These are phyloP conservation scores for Geosmithia morbida DNA, from an alignment of 2,329 filamentous ascomycete genomes.

Conservation along the genomic window DNA sequence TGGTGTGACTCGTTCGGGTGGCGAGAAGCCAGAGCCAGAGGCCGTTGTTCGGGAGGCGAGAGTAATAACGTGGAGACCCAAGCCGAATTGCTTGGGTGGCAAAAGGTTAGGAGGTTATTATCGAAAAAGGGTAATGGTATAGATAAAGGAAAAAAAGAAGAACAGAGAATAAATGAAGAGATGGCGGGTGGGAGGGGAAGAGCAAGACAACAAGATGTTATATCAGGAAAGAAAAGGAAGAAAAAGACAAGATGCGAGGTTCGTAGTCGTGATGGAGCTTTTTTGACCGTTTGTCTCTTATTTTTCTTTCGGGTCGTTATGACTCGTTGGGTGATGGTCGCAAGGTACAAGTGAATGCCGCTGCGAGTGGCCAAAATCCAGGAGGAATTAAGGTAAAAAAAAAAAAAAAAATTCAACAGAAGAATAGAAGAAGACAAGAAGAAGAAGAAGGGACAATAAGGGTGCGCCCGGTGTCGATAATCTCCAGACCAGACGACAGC, in stretches of 20 bases:
- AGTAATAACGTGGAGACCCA: not conserved
- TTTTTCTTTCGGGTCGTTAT: too few relatives aligned
- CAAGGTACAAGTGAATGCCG: constrained; percentile 39
- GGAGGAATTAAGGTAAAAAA: constrained; percentile 2
- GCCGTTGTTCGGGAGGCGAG: not conserved
- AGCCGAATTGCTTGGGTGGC: not conserved
- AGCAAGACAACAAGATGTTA: not conserved
- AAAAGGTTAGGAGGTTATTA: not conserved
- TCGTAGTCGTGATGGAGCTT: constrained; percentile 1
- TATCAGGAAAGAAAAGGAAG: constrained; percentile 6
- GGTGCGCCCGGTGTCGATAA: not conserved
- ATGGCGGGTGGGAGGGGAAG: not conserved
- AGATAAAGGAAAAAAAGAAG: not conserved
- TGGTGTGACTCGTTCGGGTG: constrained; percentile 18
- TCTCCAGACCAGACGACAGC: constrained; percentile 30
- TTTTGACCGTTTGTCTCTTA: too few relatives aligned
- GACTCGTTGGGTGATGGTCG: constrained; percentile 11
- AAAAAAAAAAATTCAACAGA: not conserved
- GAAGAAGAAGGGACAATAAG: not conserved
- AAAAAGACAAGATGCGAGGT: constrained; percentile 3
- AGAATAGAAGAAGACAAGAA: not conserved
- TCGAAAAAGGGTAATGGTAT: not conserved
- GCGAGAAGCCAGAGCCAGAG: not conserved
- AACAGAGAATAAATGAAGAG: not conserved
- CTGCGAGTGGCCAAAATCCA: constrained; percentile 14